Evolutionary conservation across 2,329 filamentous ascomycete genomes (phyloP).

Genomic region (Domatiomyces catenatus): DNA sequence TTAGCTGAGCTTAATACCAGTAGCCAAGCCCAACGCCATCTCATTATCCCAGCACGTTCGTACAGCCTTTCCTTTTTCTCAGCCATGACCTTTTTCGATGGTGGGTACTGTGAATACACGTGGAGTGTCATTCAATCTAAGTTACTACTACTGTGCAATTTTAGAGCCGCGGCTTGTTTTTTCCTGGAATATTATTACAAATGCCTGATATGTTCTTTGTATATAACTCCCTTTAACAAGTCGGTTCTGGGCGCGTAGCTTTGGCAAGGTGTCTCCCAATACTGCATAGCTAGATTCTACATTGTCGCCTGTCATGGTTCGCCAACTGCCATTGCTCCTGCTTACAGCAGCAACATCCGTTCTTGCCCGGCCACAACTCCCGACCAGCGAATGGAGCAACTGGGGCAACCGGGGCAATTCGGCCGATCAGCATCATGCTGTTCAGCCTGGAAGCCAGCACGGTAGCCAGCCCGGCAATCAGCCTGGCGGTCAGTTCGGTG

Average conservation of each 20-base stretch:
- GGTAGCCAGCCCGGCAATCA: no score
- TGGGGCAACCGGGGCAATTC: no score
- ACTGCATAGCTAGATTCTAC: not conserved
- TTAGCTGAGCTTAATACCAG: not conserved
- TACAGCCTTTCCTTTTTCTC: not conserved
- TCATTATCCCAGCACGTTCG: not conserved
- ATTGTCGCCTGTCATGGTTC: not conserved
- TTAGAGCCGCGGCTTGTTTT: not conserved
- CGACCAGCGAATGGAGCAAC: no score
- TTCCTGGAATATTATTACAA: not conserved
- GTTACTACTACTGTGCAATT: not conserved
- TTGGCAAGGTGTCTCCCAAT: not conserved
- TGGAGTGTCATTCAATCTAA: not conserved
- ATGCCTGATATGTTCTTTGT: not conserved
- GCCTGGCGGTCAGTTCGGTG: no score
- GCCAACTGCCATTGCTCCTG: not conserved
- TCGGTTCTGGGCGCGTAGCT: not conserved
- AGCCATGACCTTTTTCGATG: no score
- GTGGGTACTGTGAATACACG: no score
- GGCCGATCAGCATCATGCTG: no score
- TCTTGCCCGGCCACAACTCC: not conserved
- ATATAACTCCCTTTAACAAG: not conserved
- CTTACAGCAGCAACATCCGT: not conserved
- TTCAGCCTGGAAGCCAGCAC: no score
- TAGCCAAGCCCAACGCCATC: not conserved